A percentile compares a stretch with the other conserved stretches of the same genome.
phyloP scores from a whole-genome alignment of 495 filamentous ascomycete genomes.

The Tuber microsphaerosporum region DNA sequence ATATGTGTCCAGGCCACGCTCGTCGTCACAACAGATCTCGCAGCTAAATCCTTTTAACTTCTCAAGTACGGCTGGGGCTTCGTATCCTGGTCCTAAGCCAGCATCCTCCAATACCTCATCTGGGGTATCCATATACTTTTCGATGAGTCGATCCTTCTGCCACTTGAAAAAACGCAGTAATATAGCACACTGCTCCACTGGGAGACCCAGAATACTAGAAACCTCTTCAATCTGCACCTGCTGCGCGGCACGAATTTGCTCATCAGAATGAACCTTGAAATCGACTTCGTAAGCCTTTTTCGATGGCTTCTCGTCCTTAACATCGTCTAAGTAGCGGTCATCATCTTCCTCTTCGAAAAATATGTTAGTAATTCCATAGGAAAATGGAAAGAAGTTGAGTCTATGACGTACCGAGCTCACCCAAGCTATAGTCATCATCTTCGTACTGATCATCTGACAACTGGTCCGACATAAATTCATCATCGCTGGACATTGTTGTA shows the following conservation, averaged over 20 bases:
- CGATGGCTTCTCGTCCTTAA: slow-evolving; percentile 67
- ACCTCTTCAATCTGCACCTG: slow-evolving; percentile 79
- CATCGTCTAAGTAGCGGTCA: slow-evolving; percentile 65
- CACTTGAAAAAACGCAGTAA: slow-evolving; percentile 79
- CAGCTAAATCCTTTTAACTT: slow-evolving; percentile 71
- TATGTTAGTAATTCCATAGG: slow-evolving; percentile 53
- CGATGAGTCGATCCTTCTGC: slow-evolving; percentile 92
- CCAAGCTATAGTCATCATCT: slow-evolving; percentile 73
- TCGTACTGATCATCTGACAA: slow-evolving; percentile 68
- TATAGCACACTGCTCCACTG: slow-evolving; percentile 80
- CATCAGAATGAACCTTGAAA: slow-evolving; percentile 69
- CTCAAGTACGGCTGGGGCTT: slow-evolving; percentile 59
- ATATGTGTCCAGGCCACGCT: slow-evolving; percentile 69
- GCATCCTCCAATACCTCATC: slow-evolving; percentile 74
- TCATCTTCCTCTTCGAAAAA: slow-evolving; percentile 52
- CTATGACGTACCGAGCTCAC: slow-evolving; percentile 59
- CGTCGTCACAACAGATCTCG: slow-evolving; percentile 94
- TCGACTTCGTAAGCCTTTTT: slow-evolving; percentile 76
- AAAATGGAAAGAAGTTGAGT: slow-evolving; percentile 34
- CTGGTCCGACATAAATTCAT: slow-evolving; percentile 78
- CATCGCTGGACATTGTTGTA: slow-evolving; percentile 83
- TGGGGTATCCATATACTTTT: slow-evolving; percentile 84
- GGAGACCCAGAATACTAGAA: slow-evolving; percentile 75
- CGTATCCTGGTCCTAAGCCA: slow-evolving; percentile 63
- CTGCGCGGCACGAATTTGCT: slow-evolving; percentile 74